Percentiles rank a stretch among this genome's conserved stretches.
phyloP scores from a whole-genome alignment of 164 flowering plant genomes.

The Tetracentron sinense region DNA sequence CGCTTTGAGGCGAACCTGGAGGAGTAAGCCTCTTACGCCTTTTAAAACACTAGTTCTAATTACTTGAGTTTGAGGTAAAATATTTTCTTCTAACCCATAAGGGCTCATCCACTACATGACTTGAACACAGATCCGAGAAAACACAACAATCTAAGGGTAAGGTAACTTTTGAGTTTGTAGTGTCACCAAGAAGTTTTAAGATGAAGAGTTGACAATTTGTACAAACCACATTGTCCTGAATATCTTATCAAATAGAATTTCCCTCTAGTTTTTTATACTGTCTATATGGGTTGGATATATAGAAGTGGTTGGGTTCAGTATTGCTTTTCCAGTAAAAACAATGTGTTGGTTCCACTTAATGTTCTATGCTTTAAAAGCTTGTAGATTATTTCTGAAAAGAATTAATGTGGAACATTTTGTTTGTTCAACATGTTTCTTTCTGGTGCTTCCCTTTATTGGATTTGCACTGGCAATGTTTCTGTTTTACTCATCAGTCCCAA shows the following conservation, averaged over 20 bases:
- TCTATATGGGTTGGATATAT: not conserved
- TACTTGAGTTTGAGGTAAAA: not conserved
- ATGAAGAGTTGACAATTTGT: not conserved
- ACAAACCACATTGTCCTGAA: not conserved
- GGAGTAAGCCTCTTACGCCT: no score
- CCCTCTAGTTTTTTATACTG: not conserved
- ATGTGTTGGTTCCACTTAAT: not conserved
- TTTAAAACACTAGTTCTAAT: not conserved
- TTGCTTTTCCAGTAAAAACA: not conserved
- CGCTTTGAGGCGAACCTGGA: no score
- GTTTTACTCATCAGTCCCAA: slow-evolving; percentile 81
- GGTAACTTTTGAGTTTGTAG: not conserved
- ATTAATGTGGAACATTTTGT: not conserved
- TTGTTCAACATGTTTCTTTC: slow-evolving; percentile 17
- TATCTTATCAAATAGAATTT: no score
- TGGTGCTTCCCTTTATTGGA: slow-evolving; percentile 76
- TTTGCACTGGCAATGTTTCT: slow-evolving; percentile 84
- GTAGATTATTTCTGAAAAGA: not conserved
- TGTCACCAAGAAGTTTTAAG: not conserved
- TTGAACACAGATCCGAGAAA: not conserved
- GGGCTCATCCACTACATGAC: not conserved
- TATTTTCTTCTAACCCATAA: not conserved
- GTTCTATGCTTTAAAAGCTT: not conserved
- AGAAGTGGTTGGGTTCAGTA: not conserved
- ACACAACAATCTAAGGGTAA: no score